Evolutionary conservation across 768 basidiomycete genomes (phyloP), one percentile per base, ranked within the genome.

Genomic region (Gyrodon lividus): DNA sequence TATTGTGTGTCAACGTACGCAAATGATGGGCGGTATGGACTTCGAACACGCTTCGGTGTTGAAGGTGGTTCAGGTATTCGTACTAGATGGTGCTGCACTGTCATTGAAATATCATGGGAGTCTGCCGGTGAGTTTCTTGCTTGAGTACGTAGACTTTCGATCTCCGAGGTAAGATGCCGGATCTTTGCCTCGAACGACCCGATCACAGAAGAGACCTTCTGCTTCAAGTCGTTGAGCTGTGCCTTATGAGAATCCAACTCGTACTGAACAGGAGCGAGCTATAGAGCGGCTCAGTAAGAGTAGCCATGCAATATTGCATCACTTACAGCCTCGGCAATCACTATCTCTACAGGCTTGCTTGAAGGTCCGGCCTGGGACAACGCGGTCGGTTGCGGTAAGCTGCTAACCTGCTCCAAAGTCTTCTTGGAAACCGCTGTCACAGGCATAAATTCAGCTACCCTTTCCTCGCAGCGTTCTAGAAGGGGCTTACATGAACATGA

Each of bases 211-310:
- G 69, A 52, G 14, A 69, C 57, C 42, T 67, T 69, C 33, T 69
- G 61, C 50, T 57, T 69, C 12, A 69, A 48, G 35, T 70, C 65
- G 24, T 54, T 68, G 19, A 82, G 59, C 58, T 82, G 78, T 30
- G 70, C 61, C 61, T 74, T 77, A 45, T 82, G 70, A 3, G 70
- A 65, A 49, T 76, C 68, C 19, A 82, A 60, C 58, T 81, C 81
- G 44, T 75, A 73, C 47, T 78, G 73, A 13, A 86, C 60, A 16
- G 84, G 82, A 33, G 71, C 74, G 49, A 82, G 57, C 81, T 82
- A 43, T 31, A 53, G 48, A 53, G 26, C 12, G 31, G 12, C 31
- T 65, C 46, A 51, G 55, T 48, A 39, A 14, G 14, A 19, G 33
- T 31, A 30, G 16, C 5, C 4, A 16, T 23, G 23, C n/a, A 34